Conservation (phyloP, 371 early-diverging fungal species). For the Entomophthora muscae region DNA sequence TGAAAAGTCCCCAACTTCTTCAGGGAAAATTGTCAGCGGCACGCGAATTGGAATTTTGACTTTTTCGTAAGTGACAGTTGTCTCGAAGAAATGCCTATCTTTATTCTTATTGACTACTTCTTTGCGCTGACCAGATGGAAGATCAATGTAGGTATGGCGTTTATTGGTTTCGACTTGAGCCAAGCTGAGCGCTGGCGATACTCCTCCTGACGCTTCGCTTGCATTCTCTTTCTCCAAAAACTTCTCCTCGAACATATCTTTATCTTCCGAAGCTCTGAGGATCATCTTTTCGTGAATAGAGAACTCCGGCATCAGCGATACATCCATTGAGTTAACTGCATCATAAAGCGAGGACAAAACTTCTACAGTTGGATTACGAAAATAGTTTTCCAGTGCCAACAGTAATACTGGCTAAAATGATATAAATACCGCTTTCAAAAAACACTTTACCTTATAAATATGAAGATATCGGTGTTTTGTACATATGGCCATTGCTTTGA, state of each 20-base stretch:
- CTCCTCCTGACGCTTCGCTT: slow-evolving; percentile 4
- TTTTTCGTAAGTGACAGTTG: slow-evolving; percentile 58
- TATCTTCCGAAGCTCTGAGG: slow-evolving; percentile 58
- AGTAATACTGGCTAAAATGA: slow-evolving; percentile 54
- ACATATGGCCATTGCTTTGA: slow-evolving; percentile 89
- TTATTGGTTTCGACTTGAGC: slow-evolving; percentile 14
- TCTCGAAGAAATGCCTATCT: slow-evolving; percentile 73
- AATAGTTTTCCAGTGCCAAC: slow-evolving; percentile 81
- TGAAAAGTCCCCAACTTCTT: slow-evolving; percentile 85
- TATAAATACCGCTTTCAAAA: not conserved
- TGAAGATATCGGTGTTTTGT: slow-evolving; percentile 75
- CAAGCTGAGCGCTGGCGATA: slow-evolving; percentile 12
- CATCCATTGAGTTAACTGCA: slow-evolving; percentile 72
- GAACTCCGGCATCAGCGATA: slow-evolving; percentile 59
- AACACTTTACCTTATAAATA: slow-evolving; percentile 61
- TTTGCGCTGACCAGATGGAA: slow-evolving; percentile 24
- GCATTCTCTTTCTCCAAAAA: slow-evolving; percentile 27
- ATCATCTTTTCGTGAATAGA: slow-evolving; percentile 56
- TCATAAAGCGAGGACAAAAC: slow-evolving; percentile 62
- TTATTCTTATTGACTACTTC: slow-evolving; percentile 35
- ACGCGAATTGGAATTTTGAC: slow-evolving; percentile 72
- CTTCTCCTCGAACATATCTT: slow-evolving; percentile 69
- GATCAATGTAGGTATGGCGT: slow-evolving; percentile 29
- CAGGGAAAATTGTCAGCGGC: slow-evolving; percentile 62
- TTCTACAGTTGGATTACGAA: slow-evolving; percentile 47